These are phyloP conservation scores for Apiospora phragmitis DNA, from an alignment of 2,329 filamentous ascomycete genomes.

Conservation along the genomic window DNA sequence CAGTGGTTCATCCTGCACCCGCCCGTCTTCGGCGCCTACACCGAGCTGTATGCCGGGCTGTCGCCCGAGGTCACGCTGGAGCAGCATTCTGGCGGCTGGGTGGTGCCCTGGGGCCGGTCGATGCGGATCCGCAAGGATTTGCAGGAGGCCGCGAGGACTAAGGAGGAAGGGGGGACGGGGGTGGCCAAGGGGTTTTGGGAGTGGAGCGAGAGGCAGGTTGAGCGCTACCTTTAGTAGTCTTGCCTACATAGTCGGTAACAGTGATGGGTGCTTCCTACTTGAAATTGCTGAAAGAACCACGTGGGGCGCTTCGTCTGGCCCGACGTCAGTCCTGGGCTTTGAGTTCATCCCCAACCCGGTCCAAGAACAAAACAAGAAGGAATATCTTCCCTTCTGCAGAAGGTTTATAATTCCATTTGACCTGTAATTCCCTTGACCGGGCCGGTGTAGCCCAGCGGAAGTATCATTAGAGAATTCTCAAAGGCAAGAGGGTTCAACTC, in stretches of 20 bases:
- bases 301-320: not conserved
- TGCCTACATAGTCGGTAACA: not conserved
- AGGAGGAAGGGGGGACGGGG: conserved; percentile 38
- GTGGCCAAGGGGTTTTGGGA: conserved; percentile 43
- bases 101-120: conserved; percentile 49
- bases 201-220: conserved; percentile 43
- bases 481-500: not conserved
- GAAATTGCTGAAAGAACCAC: too few relatives aligned
- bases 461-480: too few relatives aligned
- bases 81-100: conserved; percentile 33
- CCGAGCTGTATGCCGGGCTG: conserved; percentile 41
- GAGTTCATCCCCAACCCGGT: not conserved
- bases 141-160: conserved; percentile 28
- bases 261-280: too few relatives aligned
- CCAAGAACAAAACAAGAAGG: not conserved
- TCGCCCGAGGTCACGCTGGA: conserved; percentile 35
- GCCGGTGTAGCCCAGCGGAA: too few relatives aligned
- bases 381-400: not conserved
- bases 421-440: not conserved
- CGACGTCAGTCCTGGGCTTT: not conserved
- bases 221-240: conserved; percentile 23
- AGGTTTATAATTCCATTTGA: not conserved
- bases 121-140: conserved; percentile 34
- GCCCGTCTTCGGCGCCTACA: conserved; percentile 39
- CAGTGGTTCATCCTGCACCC: conserved; percentile 18